These are phyloP conservation scores for Aspergillus ruber DNA, from an alignment of 2,329 filamentous ascomycete genomes.

Conservation along the genomic window DNA sequence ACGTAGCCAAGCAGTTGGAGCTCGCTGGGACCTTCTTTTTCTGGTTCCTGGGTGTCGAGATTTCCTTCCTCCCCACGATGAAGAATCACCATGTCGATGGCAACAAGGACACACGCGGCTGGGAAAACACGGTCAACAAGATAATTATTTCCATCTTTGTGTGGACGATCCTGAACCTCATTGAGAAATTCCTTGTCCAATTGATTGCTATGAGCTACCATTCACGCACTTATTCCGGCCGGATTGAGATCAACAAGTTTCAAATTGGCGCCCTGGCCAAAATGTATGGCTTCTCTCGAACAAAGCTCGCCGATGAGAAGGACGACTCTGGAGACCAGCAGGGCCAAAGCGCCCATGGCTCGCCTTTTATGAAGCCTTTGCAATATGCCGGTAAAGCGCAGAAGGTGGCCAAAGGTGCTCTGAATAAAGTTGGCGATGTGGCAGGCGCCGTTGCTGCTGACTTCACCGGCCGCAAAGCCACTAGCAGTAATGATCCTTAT, in stretches of 20 bases:
- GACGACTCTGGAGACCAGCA: conserved; percentile 63
- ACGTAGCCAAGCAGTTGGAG: conserved; percentile 79
- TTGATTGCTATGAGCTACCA: conserved; percentile 94
- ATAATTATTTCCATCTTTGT: conserved; percentile 82
- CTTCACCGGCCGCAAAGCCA: conserved; percentile 69
- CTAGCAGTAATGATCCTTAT: conserved; percentile 67
- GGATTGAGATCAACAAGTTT: conserved; percentile 89
- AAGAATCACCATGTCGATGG: conserved; percentile 56
- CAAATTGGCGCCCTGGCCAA: conserved; percentile 66
- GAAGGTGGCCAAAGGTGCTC: conserved; percentile 62
- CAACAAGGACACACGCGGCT: conserved; percentile 49
- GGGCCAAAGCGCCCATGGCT: conserved; percentile 48
- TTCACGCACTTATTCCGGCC: conserved; percentile 77
- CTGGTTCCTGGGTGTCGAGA: conserved; percentile 80
- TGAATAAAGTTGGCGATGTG: conserved; percentile 76
- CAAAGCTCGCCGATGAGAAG: conserved; percentile 62
- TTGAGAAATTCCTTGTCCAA: conserved; percentile 90
- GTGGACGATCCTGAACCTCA: conserved; percentile 69
- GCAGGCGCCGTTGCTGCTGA: conserved; percentile 83
- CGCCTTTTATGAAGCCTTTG: conserved; percentile 68
- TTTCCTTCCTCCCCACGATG: conserved; percentile 81
- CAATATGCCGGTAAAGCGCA: conserved; percentile 48
- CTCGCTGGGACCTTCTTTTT: conserved; percentile 80
- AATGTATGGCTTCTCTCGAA: conserved; percentile 59
- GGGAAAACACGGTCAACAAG: conserved; percentile 77